Conservation (phyloP, 805 yeast species). For the Hanseniaspora taiwanica region DNA sequence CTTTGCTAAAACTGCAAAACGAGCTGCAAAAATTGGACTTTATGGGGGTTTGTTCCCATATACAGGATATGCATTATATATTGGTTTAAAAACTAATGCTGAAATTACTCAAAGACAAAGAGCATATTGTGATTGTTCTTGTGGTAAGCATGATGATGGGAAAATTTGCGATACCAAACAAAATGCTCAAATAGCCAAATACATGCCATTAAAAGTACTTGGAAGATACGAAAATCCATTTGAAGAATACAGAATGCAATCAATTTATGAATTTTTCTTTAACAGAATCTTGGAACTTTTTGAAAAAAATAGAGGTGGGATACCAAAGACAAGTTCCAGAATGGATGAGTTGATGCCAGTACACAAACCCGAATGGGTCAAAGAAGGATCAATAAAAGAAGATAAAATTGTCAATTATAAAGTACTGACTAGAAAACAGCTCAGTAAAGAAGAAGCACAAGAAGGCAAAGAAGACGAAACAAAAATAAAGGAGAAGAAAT, state of each 20-base stretch:
- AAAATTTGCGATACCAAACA: slow-evolving; percentile 13
- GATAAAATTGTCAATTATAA: background rate
- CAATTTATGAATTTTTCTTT: slow-evolving; percentile 69
- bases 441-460: background rate
- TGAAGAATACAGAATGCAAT: slow-evolving; percentile 78
- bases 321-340: slow-evolving; percentile 34
- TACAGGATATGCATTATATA: slow-evolving; percentile 51
- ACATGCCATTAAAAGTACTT: slow-evolving; percentile 36
- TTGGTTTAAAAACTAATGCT: slow-evolving; percentile 39
- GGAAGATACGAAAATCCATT: slow-evolving; percentile 90
- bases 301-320: slow-evolving; percentile 47
- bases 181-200: slow-evolving; percentile 18
- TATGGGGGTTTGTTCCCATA: slow-evolving; percentile 31
- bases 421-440: background rate
- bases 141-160: too few species aligned
- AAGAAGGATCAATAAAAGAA: slow-evolving; percentile 6
- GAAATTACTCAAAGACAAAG: slow-evolving; percentile 36
- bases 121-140: too few species aligned
- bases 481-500: slow-evolving; percentile 8
- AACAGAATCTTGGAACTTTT: slow-evolving; percentile 62
- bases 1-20: background rate
- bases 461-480: slow-evolving; percentile 2
- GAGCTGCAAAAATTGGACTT: background rate
- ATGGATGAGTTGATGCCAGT: slow-evolving; percentile 48
- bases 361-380: slow-evolving; percentile 37